Base-by-base conservation (phyloP, 73 alveolate genomes). In the Paramecium sexaurelia region DNA sequence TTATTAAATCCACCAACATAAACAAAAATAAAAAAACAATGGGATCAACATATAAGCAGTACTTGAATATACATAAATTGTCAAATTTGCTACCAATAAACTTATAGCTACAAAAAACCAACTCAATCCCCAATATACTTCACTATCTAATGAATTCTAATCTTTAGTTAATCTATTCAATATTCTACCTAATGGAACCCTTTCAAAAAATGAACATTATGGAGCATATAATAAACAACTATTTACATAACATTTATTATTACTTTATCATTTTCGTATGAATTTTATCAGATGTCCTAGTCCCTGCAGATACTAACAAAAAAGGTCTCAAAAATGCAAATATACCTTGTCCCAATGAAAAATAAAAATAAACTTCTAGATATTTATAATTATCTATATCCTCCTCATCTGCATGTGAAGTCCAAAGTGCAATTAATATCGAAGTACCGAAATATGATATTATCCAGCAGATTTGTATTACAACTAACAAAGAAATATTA, bases 161-260 rank as follows among this genome's bases (percentile, higher is more conserved):
- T 95, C 99, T 92, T 96, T 98, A 3, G 99, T 93, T 82, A 98
- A 93, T 41, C 98, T 95, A 93, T 97, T 97, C 55, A 98, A 87
- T 35, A 98, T 92, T 94, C 98, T 96, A 3, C 99, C 99, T 2
- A 98, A 92, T 24, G 99, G 99, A 2, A 98, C 98, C 26, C 97
- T 95, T 91, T 98, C 99, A 92, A 96, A 98, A 92, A 96, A 98
- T 61, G 94, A 66, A 92, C 97, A 97, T 55, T 97, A 94, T 35
- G 99, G 99, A 5, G 99, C 99, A 11, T 90, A 83, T 69, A 96
- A 13, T 17, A 94, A 20, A 57, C 90, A 78, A 22, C 71, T 41
- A 78, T 36, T n/a, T n/a, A n/a, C 7, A 41, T 78, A 13, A 13
- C 7, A 3, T n/a, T 10, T 41, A 78, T 7, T 5, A 55, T 43